A percentile compares a stretch with the other conserved stretches of the same genome.
phyloP scores from a whole-genome alignment of 2,329 filamentous ascomycete genomes.

The Epichloe sylvatica region DNA sequence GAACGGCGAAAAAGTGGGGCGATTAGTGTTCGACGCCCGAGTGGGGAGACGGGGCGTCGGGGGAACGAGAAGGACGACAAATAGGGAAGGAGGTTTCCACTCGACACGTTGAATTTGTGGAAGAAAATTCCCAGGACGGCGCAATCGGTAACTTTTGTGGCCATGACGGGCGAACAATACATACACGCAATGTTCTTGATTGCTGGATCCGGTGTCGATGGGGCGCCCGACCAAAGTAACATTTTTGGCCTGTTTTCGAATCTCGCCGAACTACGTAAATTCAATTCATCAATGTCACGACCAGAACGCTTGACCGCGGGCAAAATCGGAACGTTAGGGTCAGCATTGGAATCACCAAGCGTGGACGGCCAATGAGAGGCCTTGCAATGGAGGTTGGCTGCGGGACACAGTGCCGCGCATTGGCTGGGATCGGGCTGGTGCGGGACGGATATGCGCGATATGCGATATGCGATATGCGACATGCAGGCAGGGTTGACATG shows the following conservation, averaged over 20 bases:
- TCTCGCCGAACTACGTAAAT: background rate
- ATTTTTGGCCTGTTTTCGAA: too few species aligned
- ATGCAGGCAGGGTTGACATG: too few species aligned
- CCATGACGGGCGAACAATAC: too few species aligned
- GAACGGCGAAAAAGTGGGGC: constrained; percentile 6
- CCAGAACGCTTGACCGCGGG: constrained; percentile 3
- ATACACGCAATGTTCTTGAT: too few species aligned
- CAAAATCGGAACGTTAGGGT: constrained; percentile 8
- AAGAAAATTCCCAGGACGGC: background rate
- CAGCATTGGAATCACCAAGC: background rate
- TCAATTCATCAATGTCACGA: background rate
- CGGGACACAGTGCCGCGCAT: constrained; percentile 7
- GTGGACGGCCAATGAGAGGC: background rate
- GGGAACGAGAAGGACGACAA: too few species aligned
- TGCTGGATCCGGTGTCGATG: too few species aligned
- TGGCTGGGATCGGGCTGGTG: constrained; percentile 2
- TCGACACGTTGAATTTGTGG: too few species aligned
- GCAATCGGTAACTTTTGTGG: too few species aligned
- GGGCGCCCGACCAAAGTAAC: too few species aligned
- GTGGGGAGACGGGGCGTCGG: background rate
- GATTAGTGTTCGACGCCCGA: background rate
- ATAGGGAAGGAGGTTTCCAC: too few species aligned
- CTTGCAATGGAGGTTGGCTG: background rate
- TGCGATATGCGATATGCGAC: background rate
- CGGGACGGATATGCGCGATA: background rate